Percentiles rank a stretch among this genome's conserved stretches.
These are phyloP conservation scores for Russula virescens DNA, from an alignment of 768 basidiomycete species.

Conservation along the genomic window DNA sequence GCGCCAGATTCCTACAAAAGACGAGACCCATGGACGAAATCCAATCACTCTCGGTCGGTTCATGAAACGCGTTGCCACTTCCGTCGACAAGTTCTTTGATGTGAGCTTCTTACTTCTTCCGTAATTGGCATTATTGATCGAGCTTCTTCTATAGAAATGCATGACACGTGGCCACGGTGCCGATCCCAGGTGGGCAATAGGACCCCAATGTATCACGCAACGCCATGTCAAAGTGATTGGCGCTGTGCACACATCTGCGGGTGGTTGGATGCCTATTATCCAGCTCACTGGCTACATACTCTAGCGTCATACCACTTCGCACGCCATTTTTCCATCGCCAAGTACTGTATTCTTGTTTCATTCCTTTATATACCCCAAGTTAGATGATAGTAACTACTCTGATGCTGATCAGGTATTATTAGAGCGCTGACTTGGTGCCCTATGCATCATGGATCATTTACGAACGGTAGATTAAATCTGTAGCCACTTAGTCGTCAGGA, in stretches of 20 bases:
- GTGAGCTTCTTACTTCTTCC: neutral
- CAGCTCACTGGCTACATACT: constrained; percentile 10
- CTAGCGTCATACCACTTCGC: neutral
- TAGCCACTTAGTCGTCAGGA: too few relatives aligned
- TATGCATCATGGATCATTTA: too few relatives aligned
- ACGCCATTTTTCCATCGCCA: too few relatives aligned
- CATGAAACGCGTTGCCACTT: constrained; percentile 12
- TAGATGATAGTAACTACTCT: too few relatives aligned
- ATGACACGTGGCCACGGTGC: neutral
- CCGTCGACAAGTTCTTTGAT: constrained; percentile 8
- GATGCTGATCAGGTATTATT: too few relatives aligned
- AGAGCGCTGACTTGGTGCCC: too few relatives aligned
- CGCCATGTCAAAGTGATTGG: constrained; percentile 11
- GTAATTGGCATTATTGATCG: neutral
- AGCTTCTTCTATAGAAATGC: neutral
- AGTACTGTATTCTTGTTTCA: too few relatives aligned
- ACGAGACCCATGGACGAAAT: neutral
- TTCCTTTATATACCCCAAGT: too few relatives aligned
- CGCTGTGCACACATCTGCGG: constrained; percentile 8
- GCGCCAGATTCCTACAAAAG: constrained; percentile 7
- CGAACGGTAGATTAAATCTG: too few relatives aligned
- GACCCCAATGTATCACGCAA: neutral
- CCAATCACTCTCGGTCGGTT: constrained; percentile 9
- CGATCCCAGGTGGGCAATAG: neutral
- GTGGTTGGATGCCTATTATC: constrained; percentile 14